Evolutionary conservation across 2,329 filamentous ascomycete genomes (phyloP).

Genomic region (Leptographium wingfieldii): DNA sequence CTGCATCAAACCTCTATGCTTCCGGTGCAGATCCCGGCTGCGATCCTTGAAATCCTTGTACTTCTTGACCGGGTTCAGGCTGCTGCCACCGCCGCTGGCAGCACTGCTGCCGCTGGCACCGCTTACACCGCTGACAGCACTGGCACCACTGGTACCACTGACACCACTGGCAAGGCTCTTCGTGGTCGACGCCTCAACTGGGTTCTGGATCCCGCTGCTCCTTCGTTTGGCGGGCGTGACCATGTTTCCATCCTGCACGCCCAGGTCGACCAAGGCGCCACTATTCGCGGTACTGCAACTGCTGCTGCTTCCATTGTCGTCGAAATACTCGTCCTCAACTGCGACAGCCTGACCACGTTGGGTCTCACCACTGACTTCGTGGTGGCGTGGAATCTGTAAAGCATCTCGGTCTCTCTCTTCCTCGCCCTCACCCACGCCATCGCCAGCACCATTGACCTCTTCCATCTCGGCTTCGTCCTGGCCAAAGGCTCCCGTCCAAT

Average conservation of each 20-base stretch:
- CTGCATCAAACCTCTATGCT: slow-evolving; percentile 86
- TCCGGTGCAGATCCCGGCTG: slow-evolving; percentile 66
- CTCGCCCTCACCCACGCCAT: slow-evolving; percentile 1
- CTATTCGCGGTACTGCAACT: neutral
- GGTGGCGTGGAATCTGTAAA: too few species aligned
- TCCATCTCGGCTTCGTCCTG: slow-evolving; percentile 49
- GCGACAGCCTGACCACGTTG: too few species aligned
- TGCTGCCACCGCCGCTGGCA: neutral
- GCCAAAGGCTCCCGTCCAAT: slow-evolving; percentile 82
- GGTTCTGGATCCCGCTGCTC: neutral
- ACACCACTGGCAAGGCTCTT: too few species aligned
- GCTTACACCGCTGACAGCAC: too few species aligned
- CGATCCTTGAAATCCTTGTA: slow-evolving; percentile 52
- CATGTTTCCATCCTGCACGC: neutral
- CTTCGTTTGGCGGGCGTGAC: neutral
- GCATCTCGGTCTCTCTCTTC: slow-evolving; percentile 10
- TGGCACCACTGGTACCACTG: neutral
- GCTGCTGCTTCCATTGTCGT: slow-evolving; percentile 6
- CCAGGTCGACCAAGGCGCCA: neutral
- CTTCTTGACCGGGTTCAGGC: slow-evolving; percentile 37
- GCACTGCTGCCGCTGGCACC: neutral
- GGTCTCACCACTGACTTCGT: too few species aligned
- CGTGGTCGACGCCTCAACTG: neutral
- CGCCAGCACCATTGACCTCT: slow-evolving; percentile 16
- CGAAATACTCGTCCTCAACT: neutral